A percentile compares a stretch with the other conserved stretches of the same genome.
Conservation (phyloP, 192 early-diverging fungal species). For the Cetraspora pellucida region DNA sequence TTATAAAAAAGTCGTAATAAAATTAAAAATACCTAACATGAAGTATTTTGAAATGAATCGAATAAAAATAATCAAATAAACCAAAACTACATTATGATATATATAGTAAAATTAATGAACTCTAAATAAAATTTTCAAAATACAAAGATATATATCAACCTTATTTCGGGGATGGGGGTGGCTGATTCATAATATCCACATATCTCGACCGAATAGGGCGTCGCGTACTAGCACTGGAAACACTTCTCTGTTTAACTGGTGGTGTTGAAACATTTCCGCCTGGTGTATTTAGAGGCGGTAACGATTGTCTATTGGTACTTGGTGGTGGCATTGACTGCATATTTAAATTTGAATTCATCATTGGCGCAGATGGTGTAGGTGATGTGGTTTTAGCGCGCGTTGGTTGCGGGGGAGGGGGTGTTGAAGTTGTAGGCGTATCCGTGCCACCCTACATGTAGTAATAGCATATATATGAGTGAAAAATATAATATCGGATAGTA, state of each 20-base stretch:
- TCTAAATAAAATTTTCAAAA: too few relatives aligned
- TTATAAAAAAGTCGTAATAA: too few relatives aligned
- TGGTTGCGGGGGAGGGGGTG: slow-evolving; percentile 22
- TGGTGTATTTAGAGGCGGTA: slow-evolving; percentile 31
- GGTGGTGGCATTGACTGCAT: slow-evolving; percentile 46
- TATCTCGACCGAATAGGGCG: slow-evolving; percentile 47
- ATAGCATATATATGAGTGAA: too few relatives aligned
- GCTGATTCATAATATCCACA: slow-evolving; percentile 51
- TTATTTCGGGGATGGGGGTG: background rate
- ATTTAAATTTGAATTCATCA: slow-evolving; percentile 33
- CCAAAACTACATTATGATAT: too few relatives aligned
- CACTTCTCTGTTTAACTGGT: slow-evolving; percentile 4
- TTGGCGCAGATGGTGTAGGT: slow-evolving; percentile 2
- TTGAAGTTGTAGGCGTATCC: background rate
- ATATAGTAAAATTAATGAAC: too few relatives aligned
- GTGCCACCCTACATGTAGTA: slow-evolving; percentile 31
- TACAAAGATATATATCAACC: too few relatives aligned
- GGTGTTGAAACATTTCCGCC: slow-evolving; percentile 10
- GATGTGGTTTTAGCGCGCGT: slow-evolving; percentile 23
- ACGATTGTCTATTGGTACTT: slow-evolving; percentile 17
- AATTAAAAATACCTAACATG: too few relatives aligned
- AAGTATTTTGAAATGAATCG: too few relatives aligned
- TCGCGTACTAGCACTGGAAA: slow-evolving; percentile 22
- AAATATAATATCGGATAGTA: background rate
- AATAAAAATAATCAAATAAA: too few relatives aligned